A percentile compares a stretch with the other conserved stretches of the same genome.
These are phyloP conservation scores for Rhizopus sp. DNA, from an alignment of 371 early-diverging fungal genomes.

Conservation along the genomic window DNA sequence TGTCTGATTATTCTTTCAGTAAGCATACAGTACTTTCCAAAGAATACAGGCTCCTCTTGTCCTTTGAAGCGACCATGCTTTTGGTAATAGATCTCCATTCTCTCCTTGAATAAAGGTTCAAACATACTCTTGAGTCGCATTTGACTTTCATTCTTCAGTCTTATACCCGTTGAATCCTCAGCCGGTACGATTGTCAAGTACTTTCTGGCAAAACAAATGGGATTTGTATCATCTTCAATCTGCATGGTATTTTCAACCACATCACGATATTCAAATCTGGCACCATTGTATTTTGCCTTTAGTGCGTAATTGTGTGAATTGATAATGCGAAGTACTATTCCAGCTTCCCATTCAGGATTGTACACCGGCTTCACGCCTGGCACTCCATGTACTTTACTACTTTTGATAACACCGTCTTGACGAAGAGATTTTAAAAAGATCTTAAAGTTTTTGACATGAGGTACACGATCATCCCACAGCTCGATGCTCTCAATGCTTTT, in stretches of 20 bases:
- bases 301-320: slow-evolving; percentile 43
- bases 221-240: not conserved
- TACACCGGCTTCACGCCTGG: slow-evolving; percentile 45
- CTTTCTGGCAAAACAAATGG: not conserved
- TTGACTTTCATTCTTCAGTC: slow-evolving; percentile 4
- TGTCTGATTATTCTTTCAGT: not conserved
- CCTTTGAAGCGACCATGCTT: slow-evolving; percentile 7
- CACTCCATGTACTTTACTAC: slow-evolving; percentile 41
- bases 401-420: slow-evolving; percentile 15
- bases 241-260: not conserved
- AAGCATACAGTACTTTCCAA: slow-evolving; percentile 15
- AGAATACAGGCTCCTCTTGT: slow-evolving; percentile 28
- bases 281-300: slow-evolving; percentile 7
- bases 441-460: slow-evolving; percentile 51
- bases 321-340: slow-evolving; percentile 45
- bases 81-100: not conserved
- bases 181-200: slow-evolving; percentile 1
- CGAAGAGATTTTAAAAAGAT: slow-evolving; percentile 36
- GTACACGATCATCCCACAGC: slow-evolving; percentile 67
- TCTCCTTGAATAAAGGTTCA: slow-evolving; percentile 8
- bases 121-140: slow-evolving; percentile 11
- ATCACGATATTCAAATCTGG: slow-evolving; percentile 4
- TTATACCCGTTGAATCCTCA: slow-evolving; percentile 19
- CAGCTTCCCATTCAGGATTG: slow-evolving; percentile 49
- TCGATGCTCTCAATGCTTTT: slow-evolving; percentile 37